Evolutionary conservation across 495 filamentous ascomycete genomes (phyloP).

Genomic region (Viridothelium virens): DNA sequence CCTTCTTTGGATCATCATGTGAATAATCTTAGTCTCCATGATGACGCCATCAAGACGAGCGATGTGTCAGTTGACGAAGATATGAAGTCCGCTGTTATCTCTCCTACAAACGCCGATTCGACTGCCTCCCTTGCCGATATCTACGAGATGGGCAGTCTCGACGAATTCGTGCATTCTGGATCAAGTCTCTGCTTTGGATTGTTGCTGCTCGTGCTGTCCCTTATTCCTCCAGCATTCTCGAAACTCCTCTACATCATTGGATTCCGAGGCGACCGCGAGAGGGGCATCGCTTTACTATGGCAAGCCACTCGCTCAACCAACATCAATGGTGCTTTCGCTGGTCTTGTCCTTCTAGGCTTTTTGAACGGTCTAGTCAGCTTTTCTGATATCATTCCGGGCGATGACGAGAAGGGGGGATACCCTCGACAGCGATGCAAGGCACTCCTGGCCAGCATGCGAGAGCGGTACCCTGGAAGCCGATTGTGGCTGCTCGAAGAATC

Average conservation of each 20-base stretch:
- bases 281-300: constrained; percentile 82
- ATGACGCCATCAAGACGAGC: not conserved
- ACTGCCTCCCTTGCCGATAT: not conserved
- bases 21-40: not conserved
- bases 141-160: constrained; percentile 42
- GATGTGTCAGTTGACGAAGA: not conserved
- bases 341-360: constrained; percentile 69
- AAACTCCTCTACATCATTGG: constrained; percentile 81
- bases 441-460: constrained; percentile 67
- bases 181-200: constrained; percentile 83
- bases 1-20: not conserved
- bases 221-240: constrained; percentile 83
- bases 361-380: constrained; percentile 81
- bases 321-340: constrained; percentile 84
- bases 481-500: constrained; percentile 91
- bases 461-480: constrained; percentile 69
- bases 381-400: constrained; percentile 73
- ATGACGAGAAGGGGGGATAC: constrained; percentile 52
- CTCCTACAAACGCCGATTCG: not conserved
- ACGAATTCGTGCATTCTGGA: constrained; percentile 83
- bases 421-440: constrained; percentile 60
- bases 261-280: constrained; percentile 81
- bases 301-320: constrained; percentile 72
- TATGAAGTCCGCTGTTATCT: not conserved
- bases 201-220: constrained; percentile 73